phyloP scores from a whole-genome alignment of 2,329 filamentous ascomycete genomes.

The Thielaviopsis ethacetica region DNA sequence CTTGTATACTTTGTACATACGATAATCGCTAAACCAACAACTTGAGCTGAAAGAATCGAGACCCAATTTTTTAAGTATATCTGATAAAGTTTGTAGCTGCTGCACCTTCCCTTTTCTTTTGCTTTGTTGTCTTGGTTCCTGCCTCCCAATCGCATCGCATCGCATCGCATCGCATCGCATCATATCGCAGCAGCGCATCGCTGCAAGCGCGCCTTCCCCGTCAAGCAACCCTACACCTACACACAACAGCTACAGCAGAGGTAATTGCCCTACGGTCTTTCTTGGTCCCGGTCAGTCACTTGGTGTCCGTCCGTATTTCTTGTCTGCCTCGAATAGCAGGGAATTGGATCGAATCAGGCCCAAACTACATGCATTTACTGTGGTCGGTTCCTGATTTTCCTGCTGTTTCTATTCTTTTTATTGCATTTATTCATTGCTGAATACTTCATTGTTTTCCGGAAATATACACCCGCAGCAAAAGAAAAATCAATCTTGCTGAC shows the following conservation, averaged over 20 bases:
- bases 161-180: background rate
- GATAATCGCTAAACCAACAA: background rate
- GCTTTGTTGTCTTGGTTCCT: background rate
- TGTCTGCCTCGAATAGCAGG: background rate
- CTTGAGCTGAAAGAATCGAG: background rate
- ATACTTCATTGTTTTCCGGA: too few species aligned
- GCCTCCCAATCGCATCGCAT: background rate
- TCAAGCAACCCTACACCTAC: background rate
- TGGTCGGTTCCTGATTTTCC: background rate
- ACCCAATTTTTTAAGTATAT: background rate
- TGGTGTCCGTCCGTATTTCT: too few species aligned
- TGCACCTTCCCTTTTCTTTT: background rate
- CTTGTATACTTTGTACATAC: background rate
- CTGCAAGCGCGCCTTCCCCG: background rate
- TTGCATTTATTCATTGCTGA: background rate
- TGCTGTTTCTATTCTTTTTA: background rate
- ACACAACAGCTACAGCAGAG: background rate
- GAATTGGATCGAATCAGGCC: background rate
- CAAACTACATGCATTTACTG: background rate
- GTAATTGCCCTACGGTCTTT: background rate
- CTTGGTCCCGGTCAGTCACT: background rate
- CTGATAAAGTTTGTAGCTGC: background rate
- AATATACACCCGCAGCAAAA: background rate
- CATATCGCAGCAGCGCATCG: background rate
- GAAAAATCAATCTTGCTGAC: background rate